Conservation (phyloP, 306 rosid species). For the Inga oerstediana region DNA sequence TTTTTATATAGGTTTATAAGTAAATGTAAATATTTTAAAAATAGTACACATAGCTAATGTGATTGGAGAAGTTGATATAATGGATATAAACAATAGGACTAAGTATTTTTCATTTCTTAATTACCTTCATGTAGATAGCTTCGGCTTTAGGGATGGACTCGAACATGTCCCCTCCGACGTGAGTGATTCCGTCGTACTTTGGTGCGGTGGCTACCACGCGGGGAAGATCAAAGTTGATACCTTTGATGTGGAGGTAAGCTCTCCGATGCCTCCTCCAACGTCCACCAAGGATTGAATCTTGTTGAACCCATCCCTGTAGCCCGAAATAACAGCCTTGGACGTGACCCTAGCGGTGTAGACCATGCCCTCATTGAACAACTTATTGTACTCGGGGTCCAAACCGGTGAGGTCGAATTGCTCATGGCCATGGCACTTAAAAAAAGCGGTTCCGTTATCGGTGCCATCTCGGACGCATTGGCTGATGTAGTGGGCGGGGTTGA, state of each 20-base stretch:
- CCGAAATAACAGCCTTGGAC: constrained; percentile 40
- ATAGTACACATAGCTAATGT: too few species aligned
- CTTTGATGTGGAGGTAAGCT: constrained; percentile 50
- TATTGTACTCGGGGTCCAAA: constrained; percentile 39
- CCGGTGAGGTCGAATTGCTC: constrained; percentile 49
- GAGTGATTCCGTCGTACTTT: constrained; percentile 39
- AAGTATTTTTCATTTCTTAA: background rate
- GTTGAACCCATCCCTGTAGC: constrained; percentile 47
- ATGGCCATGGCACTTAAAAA: constrained; percentile 49
- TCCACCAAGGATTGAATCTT: constrained; percentile 45
- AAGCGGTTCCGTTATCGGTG: constrained; percentile 43
- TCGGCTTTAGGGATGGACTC: constrained; percentile 48
- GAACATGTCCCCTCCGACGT: constrained; percentile 56
- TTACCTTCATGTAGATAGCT: constrained; percentile 55
- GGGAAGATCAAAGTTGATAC: constrained; percentile 51
- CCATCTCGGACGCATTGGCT: constrained; percentile 43
- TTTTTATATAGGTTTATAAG: too few species aligned
- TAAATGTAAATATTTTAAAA: too few species aligned
- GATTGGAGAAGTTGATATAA: too few species aligned
- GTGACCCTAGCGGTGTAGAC: constrained; percentile 43
- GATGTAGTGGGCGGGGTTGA: constrained; percentile 37
- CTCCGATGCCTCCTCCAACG: constrained; percentile 55
- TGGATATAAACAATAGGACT: too few species aligned
- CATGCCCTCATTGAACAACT: constrained; percentile 49
- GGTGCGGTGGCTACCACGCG: constrained; percentile 51